These are phyloP conservation scores for Teunomyces aglyptinius DNA, from an alignment of 805 yeast genomes.

Conservation along the genomic window DNA sequence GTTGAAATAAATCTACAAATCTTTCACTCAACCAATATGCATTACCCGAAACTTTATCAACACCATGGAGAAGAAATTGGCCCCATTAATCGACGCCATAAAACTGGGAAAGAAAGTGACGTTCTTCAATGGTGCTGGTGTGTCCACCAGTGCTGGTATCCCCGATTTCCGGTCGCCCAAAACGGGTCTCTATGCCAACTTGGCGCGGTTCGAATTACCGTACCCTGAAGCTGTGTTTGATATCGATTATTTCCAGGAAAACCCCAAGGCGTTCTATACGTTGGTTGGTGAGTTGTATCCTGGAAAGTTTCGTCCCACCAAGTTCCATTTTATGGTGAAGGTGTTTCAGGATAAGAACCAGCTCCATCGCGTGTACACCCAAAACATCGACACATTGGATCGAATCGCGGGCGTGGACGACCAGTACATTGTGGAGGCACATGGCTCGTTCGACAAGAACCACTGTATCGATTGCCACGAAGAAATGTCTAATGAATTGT, in stretches of 20 bases:
- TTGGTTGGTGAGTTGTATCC: constrained; percentile 86
- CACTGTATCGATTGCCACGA: constrained; percentile 77
- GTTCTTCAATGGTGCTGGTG: constrained; percentile 89
- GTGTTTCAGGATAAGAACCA: constrained; percentile 62
- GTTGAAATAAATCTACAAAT: too few relatives aligned
- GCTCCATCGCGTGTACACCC: constrained; percentile 77
- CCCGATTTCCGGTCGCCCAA: constrained; percentile 93
- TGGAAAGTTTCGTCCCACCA: constrained; percentile 80
- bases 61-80: constrained; percentile 16
- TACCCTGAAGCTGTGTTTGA: constrained; percentile 96
- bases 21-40: too few relatives aligned
- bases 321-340: constrained; percentile 71
- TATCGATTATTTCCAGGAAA: constrained; percentile 69
- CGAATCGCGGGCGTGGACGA: constrained; percentile 73
- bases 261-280: constrained; percentile 82
- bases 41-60: too few relatives aligned
- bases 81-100: constrained; percentile 32
- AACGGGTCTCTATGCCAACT: constrained; percentile 83
- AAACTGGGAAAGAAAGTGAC: constrained; percentile 46
- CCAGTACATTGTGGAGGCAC: constrained; percentile 79
- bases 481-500: constrained; percentile 47
- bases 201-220: constrained; percentile 72
- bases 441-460: constrained; percentile 85
- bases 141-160: constrained; percentile 89
- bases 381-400: constrained; percentile 91